Percentiles rank a stretch among this genome's conserved stretches.
Evolutionary conservation across 2,329 filamentous ascomycete species (phyloP).

Genomic region (Alternaria brassicicola): DNA sequence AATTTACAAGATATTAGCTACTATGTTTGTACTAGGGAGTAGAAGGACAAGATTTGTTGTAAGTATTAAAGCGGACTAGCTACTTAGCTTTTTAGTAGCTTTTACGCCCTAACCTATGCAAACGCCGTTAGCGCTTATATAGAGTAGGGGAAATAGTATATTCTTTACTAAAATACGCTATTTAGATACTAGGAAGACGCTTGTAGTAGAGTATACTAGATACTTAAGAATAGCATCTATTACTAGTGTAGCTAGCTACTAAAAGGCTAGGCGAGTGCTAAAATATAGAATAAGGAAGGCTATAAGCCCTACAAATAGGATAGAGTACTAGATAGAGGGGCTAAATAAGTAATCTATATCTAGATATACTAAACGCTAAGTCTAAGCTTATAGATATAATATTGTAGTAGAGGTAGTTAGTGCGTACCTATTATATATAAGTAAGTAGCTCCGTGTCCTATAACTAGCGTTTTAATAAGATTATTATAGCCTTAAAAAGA

Average conservation of each 20-base stretch:
- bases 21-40: conserved; percentile 5
- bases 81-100: conserved; percentile 14
- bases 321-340: conserved; percentile 8
- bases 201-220: conserved; percentile 16
- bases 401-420: conserved; percentile 1
- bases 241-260: conserved; percentile 6
- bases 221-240: conserved; percentile 10
- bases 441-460: conserved; percentile 3
- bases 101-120: conserved; percentile 9
- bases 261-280: neutral
- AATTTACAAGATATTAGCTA: conserved; percentile 11
- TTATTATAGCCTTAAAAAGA: conserved; percentile 20
- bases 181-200: neutral
- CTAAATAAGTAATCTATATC: conserved; percentile 6
- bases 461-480: conserved; percentile 1
- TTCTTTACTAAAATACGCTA: neutral
- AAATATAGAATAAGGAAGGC: conserved; percentile 6
- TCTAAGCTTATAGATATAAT: conserved; percentile 6
- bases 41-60: conserved; percentile 19
- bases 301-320: conserved; percentile 3
- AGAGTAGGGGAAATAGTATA: neutral
- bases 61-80: conserved; percentile 11
- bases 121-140: conserved; percentile 9
- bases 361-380: neutral
- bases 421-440: conserved; percentile 12